phyloP scores from a whole-genome alignment of 352 stramenopile genomes.

The Globisporangium solare region DNA sequence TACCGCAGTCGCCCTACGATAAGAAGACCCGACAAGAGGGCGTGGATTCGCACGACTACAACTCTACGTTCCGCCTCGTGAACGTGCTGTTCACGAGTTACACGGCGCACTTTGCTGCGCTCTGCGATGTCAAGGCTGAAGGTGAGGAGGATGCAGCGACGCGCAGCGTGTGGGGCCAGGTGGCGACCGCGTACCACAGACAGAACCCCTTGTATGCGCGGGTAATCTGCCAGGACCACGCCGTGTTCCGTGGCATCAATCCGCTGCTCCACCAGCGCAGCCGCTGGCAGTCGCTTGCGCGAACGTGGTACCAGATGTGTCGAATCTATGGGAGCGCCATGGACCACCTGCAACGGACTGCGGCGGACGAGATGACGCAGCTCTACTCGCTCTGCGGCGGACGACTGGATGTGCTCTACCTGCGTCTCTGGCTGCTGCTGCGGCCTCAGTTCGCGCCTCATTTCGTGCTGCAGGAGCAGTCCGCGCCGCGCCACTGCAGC shows the following conservation, averaged over 20 bases:
- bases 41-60: neutral
- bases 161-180: slow-evolving; percentile 2
- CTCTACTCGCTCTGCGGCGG: slow-evolving; percentile 8
- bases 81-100: slow-evolving; percentile 13
- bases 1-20: no score
- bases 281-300: neutral
- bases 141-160: no score
- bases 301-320: slow-evolving; percentile 1
- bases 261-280: neutral
- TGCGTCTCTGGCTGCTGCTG: slow-evolving; percentile 11
- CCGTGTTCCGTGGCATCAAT: slow-evolving; percentile 3
- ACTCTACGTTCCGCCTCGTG: slow-evolving; percentile 5
- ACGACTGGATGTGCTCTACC: slow-evolving; percentile 10
- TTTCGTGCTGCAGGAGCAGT: neutral
- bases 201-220: neutral
- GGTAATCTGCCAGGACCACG: slow-evolving; percentile 11
- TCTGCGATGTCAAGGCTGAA: neutral
- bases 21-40: neutral
- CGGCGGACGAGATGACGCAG: neutral
- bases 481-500: neutral
- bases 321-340: slow-evolving; percentile 1
- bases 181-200: neutral
- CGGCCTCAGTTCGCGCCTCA: slow-evolving; percentile 2
- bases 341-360: neutral
- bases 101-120: slow-evolving; percentile 3